Conservation (phyloP, 2,329 filamentous ascomycete species). For the Fusarium zealandicum region DNA sequence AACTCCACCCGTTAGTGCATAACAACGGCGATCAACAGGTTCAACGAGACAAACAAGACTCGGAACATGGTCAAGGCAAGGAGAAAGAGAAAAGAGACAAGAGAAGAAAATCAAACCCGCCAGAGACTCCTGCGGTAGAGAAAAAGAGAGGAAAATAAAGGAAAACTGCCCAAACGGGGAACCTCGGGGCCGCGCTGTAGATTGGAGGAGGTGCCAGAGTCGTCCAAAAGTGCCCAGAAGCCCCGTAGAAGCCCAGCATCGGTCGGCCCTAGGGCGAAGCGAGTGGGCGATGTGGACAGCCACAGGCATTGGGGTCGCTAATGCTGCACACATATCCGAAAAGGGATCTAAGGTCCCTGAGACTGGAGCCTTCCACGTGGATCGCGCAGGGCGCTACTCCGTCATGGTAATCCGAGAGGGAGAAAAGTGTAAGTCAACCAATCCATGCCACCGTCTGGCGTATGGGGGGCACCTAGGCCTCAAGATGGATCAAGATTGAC, state of each 20-base stretch:
- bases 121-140: constrained; percentile 19
- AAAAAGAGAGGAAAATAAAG: background rate
- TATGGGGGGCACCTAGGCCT: constrained; percentile 20
- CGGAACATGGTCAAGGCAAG: constrained; percentile 1
- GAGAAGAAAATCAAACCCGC: background rate
- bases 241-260: constrained; percentile 17
- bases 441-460: constrained; percentile 36
- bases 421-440: constrained; percentile 35
- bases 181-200: constrained; percentile 11
- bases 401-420: constrained; percentile 28
- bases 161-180: constrained; percentile 16
- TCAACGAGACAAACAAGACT: constrained; percentile 1
- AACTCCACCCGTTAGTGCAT: constrained; percentile 25
- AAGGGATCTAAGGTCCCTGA: constrained; percentile 29
- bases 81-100: constrained; percentile 1
- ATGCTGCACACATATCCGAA: constrained; percentile 41
- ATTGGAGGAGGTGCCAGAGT: constrained; percentile 29
- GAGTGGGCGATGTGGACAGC: constrained; percentile 18
- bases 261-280: constrained; percentile 27
- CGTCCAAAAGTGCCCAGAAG: constrained; percentile 22
- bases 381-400: constrained; percentile 42
- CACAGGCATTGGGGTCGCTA: constrained; percentile 27
- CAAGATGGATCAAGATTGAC: constrained; percentile 25
- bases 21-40: constrained; percentile 1
- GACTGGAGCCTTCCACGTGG: constrained; percentile 43